Conservation (phyloP, 1,139 yeast species). For the Casaregolazyma lundiana region DNA sequence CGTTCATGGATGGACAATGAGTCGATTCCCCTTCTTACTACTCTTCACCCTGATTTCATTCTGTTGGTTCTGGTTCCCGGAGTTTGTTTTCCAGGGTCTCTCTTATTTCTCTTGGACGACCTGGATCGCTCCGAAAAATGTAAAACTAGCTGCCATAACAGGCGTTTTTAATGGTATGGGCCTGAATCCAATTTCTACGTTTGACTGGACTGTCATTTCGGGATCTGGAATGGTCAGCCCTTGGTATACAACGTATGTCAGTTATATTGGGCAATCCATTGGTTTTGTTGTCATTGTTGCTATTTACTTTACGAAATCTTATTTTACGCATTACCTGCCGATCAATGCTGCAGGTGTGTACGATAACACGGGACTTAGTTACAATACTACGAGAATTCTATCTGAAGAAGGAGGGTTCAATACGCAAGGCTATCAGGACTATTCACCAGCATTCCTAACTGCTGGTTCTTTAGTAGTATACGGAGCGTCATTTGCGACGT, state of each 20-base stretch:
- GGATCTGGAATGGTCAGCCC: constrained; percentile 37
- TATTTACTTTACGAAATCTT: constrained; percentile 49
- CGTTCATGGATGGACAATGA: constrained; percentile 48
- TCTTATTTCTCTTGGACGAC: constrained; percentile 57
- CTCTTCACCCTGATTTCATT: constrained; percentile 38
- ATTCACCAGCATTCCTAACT: constrained; percentile 45
- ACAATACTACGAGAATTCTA: constrained; percentile 41
- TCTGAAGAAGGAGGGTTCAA: constrained; percentile 32
- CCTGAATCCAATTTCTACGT: constrained; percentile 49
- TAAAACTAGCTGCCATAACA: constrained; percentile 50
- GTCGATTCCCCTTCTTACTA: constrained; percentile 44
- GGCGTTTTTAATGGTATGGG: constrained; percentile 57
- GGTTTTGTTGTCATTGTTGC: constrained; percentile 41
- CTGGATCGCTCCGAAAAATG: constrained; percentile 56
- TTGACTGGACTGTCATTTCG: constrained; percentile 46
- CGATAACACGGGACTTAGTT: constrained; percentile 45
- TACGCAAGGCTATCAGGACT: constrained; percentile 28
- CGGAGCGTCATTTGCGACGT: constrained; percentile 27
- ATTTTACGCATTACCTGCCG: constrained; percentile 50
- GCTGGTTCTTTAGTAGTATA: constrained; percentile 37
- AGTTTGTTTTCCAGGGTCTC: constrained; percentile 45
- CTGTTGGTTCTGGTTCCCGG: constrained; percentile 54
- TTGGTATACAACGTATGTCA: constrained; percentile 43
- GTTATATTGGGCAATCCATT: constrained; percentile 37
- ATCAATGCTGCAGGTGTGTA: constrained; percentile 47